These are phyloP conservation scores for Fraxinus ornus DNA, from an alignment of 305 asterid genomes.

Conservation along the genomic window DNA sequence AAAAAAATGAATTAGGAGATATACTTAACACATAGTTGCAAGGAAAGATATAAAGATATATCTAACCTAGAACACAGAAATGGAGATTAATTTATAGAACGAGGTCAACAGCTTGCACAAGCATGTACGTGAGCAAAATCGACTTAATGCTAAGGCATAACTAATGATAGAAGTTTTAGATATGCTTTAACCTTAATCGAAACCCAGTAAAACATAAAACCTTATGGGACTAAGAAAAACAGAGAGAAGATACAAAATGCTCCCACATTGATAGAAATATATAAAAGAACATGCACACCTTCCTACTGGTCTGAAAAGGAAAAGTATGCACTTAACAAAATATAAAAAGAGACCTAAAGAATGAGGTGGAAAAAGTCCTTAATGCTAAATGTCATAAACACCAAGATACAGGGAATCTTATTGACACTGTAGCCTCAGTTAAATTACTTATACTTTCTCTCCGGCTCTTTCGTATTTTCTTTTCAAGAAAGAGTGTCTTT, in stretches of 20 bases:
- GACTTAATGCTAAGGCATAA: neutral
- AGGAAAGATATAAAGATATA: neutral
- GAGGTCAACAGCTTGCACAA: conserved; percentile 6
- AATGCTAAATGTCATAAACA: neutral
- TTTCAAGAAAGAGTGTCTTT: neutral
- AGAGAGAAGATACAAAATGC: too few species aligned
- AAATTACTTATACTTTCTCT: neutral
- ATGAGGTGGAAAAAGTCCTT: neutral
- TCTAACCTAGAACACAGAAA: conserved; percentile 17
- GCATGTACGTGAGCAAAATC: neutral
- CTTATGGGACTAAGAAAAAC: neutral
- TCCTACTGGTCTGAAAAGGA: neutral
- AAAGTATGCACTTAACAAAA: neutral
- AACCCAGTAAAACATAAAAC: neutral
- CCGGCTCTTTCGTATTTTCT: neutral
- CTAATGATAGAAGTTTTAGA: conserved; percentile 13
- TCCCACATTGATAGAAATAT: neutral
- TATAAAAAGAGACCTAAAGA: neutral
- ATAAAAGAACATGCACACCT: neutral
- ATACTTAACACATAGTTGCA: conserved; percentile 14
- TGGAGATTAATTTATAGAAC: neutral
- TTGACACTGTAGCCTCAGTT: neutral
- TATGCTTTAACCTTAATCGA: neutral
- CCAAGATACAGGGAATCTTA: neutral
- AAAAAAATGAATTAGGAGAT: neutral